Evolutionary conservation across 2,329 filamentous ascomycete genomes (phyloP).

Genomic region (Albifimbria verrucaria): DNA sequence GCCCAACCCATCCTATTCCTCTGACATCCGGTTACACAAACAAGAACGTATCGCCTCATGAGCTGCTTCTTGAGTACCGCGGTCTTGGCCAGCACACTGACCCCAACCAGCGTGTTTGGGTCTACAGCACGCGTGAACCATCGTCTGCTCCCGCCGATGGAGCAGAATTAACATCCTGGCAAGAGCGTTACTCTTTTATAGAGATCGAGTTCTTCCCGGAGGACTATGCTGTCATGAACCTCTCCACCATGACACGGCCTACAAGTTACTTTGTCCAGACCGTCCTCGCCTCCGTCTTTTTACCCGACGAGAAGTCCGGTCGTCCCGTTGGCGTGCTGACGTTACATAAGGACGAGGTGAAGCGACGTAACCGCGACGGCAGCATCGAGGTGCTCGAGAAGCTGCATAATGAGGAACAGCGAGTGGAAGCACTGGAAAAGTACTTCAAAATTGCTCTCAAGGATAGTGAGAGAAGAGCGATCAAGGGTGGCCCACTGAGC

Average conservation of each 20-base stretch:
- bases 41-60: background rate
- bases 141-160: constrained; percentile 8
- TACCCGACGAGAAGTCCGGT: constrained; percentile 16
- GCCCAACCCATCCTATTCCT: constrained; percentile 21
- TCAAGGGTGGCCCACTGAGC: constrained; percentile 33
- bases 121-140: constrained; percentile 28
- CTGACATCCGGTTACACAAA: background rate
- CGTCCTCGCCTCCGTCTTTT: constrained; percentile 30
- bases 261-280: constrained; percentile 34
- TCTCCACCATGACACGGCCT: constrained; percentile 29
- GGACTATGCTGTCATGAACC: constrained; percentile 47
- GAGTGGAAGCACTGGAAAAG: constrained; percentile 44
- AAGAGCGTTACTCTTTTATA: constrained; percentile 47
- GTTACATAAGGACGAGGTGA: constrained; percentile 42
- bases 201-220: constrained; percentile 44
- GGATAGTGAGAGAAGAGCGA: constrained; percentile 43
- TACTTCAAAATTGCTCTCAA: constrained; percentile 48
- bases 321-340: constrained; percentile 35
- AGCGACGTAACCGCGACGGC: constrained; percentile 31
- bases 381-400: constrained; percentile 32
- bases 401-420: constrained; percentile 43
- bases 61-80: constrained; percentile 31
- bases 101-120: constrained; percentile 32
- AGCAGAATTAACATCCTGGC: constrained; percentile 30
- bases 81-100: constrained; percentile 28